These are phyloP conservation scores for Canavalia gladiata DNA, from an alignment of 306 rosid genomes.

Conservation along the genomic window DNA sequence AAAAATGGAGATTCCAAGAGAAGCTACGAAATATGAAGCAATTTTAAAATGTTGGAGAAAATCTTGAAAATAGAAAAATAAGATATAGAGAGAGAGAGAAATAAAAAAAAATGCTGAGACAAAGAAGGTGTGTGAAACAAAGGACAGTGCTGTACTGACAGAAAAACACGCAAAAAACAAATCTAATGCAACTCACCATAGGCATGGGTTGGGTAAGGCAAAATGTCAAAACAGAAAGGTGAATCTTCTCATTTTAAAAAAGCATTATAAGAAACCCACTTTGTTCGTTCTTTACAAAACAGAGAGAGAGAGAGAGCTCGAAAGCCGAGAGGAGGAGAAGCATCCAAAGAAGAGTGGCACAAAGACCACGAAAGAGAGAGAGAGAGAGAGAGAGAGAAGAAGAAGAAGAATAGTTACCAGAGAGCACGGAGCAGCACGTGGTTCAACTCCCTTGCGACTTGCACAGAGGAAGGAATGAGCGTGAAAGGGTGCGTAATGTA, in stretches of 20 bases:
- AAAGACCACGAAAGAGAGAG: background rate
- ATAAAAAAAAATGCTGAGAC: constrained; percentile 45
- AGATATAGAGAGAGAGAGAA: background rate
- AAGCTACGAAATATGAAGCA: constrained; percentile 13
- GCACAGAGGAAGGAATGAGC: background rate
- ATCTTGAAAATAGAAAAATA: background rate
- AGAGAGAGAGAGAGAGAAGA: background rate
- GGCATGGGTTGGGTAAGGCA: constrained; percentile 28
- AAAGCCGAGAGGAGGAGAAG: constrained; percentile 57
- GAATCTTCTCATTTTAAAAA: constrained; percentile 44
- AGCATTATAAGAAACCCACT: constrained; percentile 47
- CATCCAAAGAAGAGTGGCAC: constrained; percentile 59
- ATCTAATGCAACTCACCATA: constrained; percentile 8
- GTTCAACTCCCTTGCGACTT: background rate
- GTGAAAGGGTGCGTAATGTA: background rate
- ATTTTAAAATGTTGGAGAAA: background rate
- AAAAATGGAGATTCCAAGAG: constrained; percentile 12
- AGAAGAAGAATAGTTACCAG: background rate
- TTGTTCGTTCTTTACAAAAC: constrained; percentile 49
- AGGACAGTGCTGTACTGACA: background rate
- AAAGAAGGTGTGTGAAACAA: constrained; percentile 50
- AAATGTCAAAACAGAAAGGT: constrained; percentile 50
- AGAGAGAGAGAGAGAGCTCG: constrained; percentile 43
- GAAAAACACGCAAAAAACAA: constrained; percentile 6
- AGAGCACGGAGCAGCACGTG: constrained; percentile 36